These are phyloP conservation scores for Aspergillus sclerotiicarbonarius DNA, from an alignment of 495 filamentous ascomycete genomes.

Conservation along the genomic window DNA sequence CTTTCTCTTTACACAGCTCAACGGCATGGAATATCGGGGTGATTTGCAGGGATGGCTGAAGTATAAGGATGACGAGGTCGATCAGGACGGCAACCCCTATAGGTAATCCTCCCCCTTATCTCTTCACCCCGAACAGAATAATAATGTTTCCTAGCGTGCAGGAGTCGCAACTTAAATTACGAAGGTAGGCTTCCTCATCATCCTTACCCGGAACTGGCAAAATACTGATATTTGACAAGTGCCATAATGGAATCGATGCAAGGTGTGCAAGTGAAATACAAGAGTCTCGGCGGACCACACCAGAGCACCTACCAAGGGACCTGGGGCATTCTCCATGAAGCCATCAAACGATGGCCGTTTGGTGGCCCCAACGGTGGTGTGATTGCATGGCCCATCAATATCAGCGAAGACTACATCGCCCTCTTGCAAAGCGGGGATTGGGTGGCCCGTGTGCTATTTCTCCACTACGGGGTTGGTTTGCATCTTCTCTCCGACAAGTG, in stretches of 20 bases:
- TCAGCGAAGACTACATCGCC: constrained; percentile 28
- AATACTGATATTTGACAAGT: constrained; percentile 10
- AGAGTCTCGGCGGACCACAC: constrained; percentile 14
- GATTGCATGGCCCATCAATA: constrained; percentile 37
- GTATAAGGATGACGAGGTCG: constrained; percentile 17
- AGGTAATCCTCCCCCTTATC: constrained; percentile 6
- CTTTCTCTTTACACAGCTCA: constrained; percentile 33
- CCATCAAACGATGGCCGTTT: constrained; percentile 35
- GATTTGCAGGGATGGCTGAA: constrained; percentile 30
- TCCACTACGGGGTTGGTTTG: constrained; percentile 38
- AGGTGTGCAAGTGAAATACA: constrained; percentile 19
- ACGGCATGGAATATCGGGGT: constrained; percentile 21
- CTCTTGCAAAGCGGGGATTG: constrained; percentile 34
- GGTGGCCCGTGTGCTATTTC: constrained; percentile 36
- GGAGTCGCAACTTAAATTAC: constrained; percentile 16
- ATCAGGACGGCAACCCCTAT: constrained; percentile 16
- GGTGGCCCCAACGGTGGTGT: constrained; percentile 32
- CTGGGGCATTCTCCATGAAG: constrained; percentile 30
- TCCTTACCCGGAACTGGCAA: not conserved
- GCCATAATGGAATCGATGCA: constrained; percentile 25
- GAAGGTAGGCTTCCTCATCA: constrained; percentile 13
- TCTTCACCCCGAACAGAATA: not conserved
- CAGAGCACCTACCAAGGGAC: constrained; percentile 22
- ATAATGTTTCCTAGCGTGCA: constrained; percentile 8
- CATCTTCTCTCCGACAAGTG: constrained; percentile 37